Evolutionary conservation across 352 stramenopile species (phyloP), one percentile per base, ranked within the genome.

Genomic region (Globisporangium megalacanthum): DNA sequence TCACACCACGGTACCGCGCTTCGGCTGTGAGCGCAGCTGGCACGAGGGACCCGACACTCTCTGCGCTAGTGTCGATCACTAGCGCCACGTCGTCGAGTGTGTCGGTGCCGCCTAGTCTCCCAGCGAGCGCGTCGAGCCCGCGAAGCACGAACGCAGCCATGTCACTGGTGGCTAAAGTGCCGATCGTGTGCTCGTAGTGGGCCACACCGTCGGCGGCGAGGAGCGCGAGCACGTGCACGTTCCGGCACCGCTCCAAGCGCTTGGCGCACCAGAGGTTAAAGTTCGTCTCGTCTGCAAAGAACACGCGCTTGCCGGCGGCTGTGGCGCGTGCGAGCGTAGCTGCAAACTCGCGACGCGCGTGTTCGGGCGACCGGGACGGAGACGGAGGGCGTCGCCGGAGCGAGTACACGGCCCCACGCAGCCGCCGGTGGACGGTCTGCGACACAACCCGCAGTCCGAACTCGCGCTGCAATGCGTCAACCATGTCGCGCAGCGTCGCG

Each of bases 231-330:
- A 65, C 60, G 39, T 62, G 54, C 29, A 62, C 25, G 47, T 65
- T 65, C 15, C 58, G 45, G 36, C 58, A 64, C 52, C 58, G 58
- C 52, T 59, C 58, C 52, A 64, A 55, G 33, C 52, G 52, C 44
- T 58, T 58, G 15, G 60, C 54, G 33, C 47, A 65, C 59, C 59
- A 65, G 8, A 65, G 51, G 17, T 65, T 65, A 54, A 58, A 65
- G 35, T 61, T 65, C 8, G 60, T 65, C 31, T 65, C 60, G 7
- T 62, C 60, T 10, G 56, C 31, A 15, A 52, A 65, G 37, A 65
- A 62, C 6, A 65, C 31, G 33, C 41, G 39, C 47, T 65, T 65
- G 13, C 46, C 60, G 8, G 39, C 33, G 0, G 19, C 29, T 37
- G 42, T 13, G 29, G 52, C 35, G 29, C 39, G 29, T 31, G 51